Evolutionary conservation across 306 rosid genomes (phyloP), one percentile per base, ranked within the genome.

Genomic region (Lagenaria siceraria): DNA sequence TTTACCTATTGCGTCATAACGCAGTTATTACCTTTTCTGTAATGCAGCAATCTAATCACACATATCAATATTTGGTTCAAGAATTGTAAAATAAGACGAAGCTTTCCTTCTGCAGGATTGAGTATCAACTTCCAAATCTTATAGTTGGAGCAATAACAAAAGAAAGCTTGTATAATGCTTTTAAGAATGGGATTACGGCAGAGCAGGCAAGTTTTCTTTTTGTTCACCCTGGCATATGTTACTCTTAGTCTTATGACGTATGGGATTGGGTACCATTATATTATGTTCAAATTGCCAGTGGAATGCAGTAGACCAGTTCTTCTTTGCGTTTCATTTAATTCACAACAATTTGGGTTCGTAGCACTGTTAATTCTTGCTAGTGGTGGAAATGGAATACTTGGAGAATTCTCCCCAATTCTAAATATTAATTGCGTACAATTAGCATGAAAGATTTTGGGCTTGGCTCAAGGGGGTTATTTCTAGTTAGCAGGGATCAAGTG

Each of bases 71-170:
- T 49, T 18, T 72, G 77, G 40, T 46, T 72, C 27, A 64, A 48
- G 59, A 72, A 43, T 43, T 25, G 8, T 49, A 72, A 14, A 24
- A 46, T 22, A 56, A 76, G 14, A 11, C 3, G 17, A 56, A 59
- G n/a, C 49, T n/a, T 24, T 46, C 19, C 54, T 22, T 54, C 35
- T 84, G 80, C 93, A 92, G 99, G 88, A 80, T 95, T 40, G 99
- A 95, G 82, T 95, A 95, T 88, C 96, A 89, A 75, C 97, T 95
- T 86, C 99, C 99, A 78, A 95, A 95, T 82, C 97, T 95, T 80
- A 95, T 92, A 52, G 99, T 95, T 80, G 97, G 87, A 77, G 97
- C 97, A 76, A 95, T 95, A 72, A 92, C 97, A 76, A 90, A 95
- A 84, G 99, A 95, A 87, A 95, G 97, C 89, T 81, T 90, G 87